Conservation (phyloP, 768 basidiomycete species). For the Strobilomyces echinocephalus region DNA sequence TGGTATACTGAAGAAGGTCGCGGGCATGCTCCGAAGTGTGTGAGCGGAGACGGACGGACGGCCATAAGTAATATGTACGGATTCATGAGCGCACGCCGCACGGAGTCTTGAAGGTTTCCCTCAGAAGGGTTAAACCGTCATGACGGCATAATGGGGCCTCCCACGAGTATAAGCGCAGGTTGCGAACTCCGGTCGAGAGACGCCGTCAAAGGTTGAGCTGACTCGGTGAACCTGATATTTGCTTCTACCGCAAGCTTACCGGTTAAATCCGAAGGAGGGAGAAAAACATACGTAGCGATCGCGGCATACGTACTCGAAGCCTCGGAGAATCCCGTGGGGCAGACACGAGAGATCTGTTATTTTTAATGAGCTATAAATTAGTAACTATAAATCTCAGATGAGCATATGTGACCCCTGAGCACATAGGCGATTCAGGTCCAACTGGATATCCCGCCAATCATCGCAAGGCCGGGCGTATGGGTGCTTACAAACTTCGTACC, state of each 20-base stretch:
- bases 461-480: background rate
- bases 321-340: constrained; percentile 22
- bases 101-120: constrained; percentile 25
- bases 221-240: background rate
- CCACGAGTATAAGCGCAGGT: constrained; percentile 21
- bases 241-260: constrained; percentile 8
- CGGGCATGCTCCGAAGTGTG: constrained; percentile 28
- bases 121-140: constrained; percentile 27
- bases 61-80: constrained; percentile 21
- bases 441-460: constrained; percentile 6
- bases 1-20: constrained; percentile 30
- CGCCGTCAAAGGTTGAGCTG: constrained; percentile 14
- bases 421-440: constrained; percentile 8
- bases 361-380: constrained; percentile 15
- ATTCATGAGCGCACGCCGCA: constrained; percentile 16
- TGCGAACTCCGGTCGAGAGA: constrained; percentile 14
- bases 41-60: constrained; percentile 12
- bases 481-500: background rate
- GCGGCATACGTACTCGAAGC: constrained; percentile 14
- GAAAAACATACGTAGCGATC: constrained; percentile 18
- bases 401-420: constrained; percentile 20
- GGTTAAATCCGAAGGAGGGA: constrained; percentile 10
- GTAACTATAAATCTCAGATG: constrained; percentile 35
- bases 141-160: constrained; percentile 27
- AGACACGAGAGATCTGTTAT: constrained; percentile 13